Base-by-base conservation (phyloP, 208 protist species). In the Acanthamoeba royreba region DNA sequence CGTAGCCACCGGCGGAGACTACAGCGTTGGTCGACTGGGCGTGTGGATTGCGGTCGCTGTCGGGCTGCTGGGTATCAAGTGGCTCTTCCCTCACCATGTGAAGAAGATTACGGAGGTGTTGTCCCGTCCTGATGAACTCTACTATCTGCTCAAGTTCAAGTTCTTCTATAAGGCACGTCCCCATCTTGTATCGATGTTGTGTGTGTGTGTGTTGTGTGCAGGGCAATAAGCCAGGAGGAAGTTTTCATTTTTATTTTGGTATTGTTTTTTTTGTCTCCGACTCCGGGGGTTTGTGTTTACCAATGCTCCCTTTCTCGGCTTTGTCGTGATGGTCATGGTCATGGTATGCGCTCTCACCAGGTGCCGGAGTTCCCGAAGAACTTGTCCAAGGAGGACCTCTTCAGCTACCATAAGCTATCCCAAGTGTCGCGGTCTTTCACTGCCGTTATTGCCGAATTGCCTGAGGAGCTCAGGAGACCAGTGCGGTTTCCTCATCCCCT, bases 401-500 rank as follows among this genome's bases (percentile, higher is more conserved):
- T 72, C 61, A 72, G 61, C 61, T 40, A 72, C 61, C 8, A 15
- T 46, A 83, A 45, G 43, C 72, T 49, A n/a, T 2, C 38, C 2
- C 72, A 96, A 35, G 98, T 98, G 28, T 98, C 96, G 2, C 96
- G 98, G 45, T 98, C 97, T 92, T 99, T 99, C 94, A 96, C 98
- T 31, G 96, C 98, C 42, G 98, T 99, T 7, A 99, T 99, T 95
- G 94, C 97, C 94, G 97, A 98, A 92, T 96, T 99, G 5, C 85
- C 96, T 0, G 96, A 97, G 22, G 96, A 97, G 49, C 93, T 99
- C n/a, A 95, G 97, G 28, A 97, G 98, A 74, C 96, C 96, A 42
- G 95, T 96, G 92, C 63, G 94, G 94, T 8, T 46, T 33, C 1
- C n/a, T 86, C 45, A 43, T 94, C 35, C 79, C 40, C 63, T 47